Percentiles rank a stretch among this genome's conserved stretches.
These are phyloP conservation scores for Sphagnum tenellum DNA, from an alignment of 225 moss, liverwort and hornwort species.

Conservation along the genomic window DNA sequence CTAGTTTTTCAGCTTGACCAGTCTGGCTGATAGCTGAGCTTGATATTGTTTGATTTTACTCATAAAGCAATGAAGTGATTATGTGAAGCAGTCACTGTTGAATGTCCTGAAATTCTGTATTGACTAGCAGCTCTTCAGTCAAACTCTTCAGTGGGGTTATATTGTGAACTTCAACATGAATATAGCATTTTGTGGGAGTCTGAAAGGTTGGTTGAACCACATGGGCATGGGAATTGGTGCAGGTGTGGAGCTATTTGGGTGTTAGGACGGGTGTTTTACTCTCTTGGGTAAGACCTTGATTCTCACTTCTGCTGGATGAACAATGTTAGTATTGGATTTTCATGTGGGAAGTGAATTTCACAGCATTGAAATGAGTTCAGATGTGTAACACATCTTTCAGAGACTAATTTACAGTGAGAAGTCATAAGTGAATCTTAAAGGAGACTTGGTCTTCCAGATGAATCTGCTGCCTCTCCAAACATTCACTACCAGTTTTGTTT, in stretches of 20 bases:
- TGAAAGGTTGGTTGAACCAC: background rate
- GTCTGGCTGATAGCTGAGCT: too few relatives aligned
- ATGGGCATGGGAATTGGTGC: constrained; percentile 6
- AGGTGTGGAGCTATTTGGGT: constrained; percentile 75
- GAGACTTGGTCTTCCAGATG: too few relatives aligned
- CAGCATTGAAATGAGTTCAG: too few relatives aligned
- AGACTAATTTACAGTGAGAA: too few relatives aligned
- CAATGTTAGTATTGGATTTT: background rate
- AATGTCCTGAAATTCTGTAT: too few relatives aligned
- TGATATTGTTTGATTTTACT: too few relatives aligned
- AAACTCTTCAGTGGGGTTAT: too few relatives aligned
- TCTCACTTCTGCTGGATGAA: background rate
- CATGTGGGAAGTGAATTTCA: background rate
- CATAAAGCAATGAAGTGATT: background rate
- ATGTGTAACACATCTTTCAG: too few relatives aligned
- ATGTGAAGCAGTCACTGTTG: background rate
- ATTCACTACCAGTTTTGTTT: too few relatives aligned
- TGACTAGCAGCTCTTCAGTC: too few relatives aligned
- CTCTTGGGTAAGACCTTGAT: constrained; percentile 44
- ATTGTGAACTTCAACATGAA: background rate
- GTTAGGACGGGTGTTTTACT: constrained; percentile 59
- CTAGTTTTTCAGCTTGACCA: background rate
- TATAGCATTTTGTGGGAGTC: background rate
- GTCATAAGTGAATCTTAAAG: too few relatives aligned
- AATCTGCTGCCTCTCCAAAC: too few relatives aligned